phyloP scores from a whole-genome alignment of 345 rosid genomes.

The Salix arbutifolia region DNA sequence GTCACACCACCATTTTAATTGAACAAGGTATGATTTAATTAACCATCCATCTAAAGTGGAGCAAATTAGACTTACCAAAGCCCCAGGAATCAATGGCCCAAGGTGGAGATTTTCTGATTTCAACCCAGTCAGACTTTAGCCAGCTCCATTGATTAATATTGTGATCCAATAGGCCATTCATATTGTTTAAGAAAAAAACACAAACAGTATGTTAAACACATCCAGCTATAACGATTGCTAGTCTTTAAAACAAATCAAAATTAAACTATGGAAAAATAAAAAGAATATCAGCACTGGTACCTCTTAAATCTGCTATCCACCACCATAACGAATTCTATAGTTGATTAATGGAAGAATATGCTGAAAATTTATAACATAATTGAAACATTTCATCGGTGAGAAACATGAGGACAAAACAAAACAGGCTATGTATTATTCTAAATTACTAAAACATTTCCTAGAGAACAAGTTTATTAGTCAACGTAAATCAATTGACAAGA shows the following conservation, averaged over 20 bases:
- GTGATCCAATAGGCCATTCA: constrained; percentile 92
- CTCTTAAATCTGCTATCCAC: neutral
- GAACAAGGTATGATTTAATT: neutral
- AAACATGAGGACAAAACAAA: neutral
- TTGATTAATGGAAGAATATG: neutral
- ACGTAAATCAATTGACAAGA: neutral
- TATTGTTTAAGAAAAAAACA: constrained; percentile 52
- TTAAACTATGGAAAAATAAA: neutral
- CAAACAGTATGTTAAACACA: neutral
- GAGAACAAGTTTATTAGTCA: neutral
- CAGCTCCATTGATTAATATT: constrained; percentile 89
- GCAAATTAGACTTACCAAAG: constrained; percentile 54
- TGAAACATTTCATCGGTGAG: neutral
- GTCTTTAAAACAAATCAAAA: neutral
- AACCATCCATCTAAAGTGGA: neutral
- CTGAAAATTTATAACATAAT: neutral
- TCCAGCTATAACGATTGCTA: neutral
- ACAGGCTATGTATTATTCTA: neutral
- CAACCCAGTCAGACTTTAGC: constrained; percentile 81
- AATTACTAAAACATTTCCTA: neutral
- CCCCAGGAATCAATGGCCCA: constrained; percentile 99
- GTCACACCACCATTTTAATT: neutral
- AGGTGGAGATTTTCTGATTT: constrained; percentile 89
- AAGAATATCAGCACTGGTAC: neutral
- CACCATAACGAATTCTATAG: neutral